Base-by-base conservation (phyloP, 306 rosid genomes). In the Urtica urens region DNA sequence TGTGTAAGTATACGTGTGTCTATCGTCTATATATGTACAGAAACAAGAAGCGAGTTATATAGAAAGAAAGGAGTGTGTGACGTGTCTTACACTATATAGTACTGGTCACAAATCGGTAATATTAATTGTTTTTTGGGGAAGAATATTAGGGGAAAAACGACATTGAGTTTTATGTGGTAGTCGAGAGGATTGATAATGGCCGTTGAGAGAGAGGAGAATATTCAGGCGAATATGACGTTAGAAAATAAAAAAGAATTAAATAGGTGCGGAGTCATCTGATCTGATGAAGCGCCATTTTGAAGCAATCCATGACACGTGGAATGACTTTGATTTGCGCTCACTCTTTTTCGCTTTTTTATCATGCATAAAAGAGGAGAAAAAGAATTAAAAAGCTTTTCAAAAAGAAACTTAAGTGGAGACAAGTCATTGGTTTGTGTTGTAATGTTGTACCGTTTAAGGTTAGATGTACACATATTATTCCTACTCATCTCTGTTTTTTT, bases 201-300 rank as follows among this genome's bases (percentile, higher is more conserved):
- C 17, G 27, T 8, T 7, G 7, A 7, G 29, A 44, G 48, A 58
- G 81, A 71, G 71, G 48, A 58, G 81, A 71, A 74, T 65, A 68
- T 64, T 66, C 59, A 42, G 25, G 11, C 62, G 81, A 62, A 49
- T 58, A 53, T 62, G 21, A 49, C 63, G 75, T 2, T 21, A 1
- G 64, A n/a, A n/a, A n/a, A n/a, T n/a, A n/a, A n/a, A n/a, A n/a
- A n/a, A n/a, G n/a, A n/a, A n/a, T n/a, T n/a, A n/a, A n/a, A n/a
- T n/a, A n/a, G 44, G 35, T 29, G 27, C 0, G 30, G 21, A 42
- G 28, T 51, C 38, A 52, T 54, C 69, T 53, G 53, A 51, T 64
- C 23, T 40, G 14, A 15, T 15, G 30, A 61, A 71, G 74, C 76
- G 78, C 78, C 66, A 29, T 15, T 65, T 62, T 68, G 28, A 74